Evolutionary conservation across 306 rosid genomes (phyloP).

Genomic region (Cucumis melo): DNA sequence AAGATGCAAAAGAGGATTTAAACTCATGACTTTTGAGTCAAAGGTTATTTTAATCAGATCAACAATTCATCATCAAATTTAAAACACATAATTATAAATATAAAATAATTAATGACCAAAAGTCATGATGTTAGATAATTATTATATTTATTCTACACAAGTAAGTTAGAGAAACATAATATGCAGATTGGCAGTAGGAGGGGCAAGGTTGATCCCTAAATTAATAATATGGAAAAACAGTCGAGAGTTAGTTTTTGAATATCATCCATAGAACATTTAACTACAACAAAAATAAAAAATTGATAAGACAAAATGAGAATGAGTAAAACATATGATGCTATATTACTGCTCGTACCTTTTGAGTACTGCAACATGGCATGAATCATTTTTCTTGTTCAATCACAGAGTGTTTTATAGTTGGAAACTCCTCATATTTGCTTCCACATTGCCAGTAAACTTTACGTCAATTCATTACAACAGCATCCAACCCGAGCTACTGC

Average conservation of each 20-base stretch:
- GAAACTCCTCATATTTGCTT: not conserved
- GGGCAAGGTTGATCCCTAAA: not conserved
- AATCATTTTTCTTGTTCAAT: not conserved
- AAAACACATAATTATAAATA: no score
- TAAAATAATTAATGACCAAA: no score
- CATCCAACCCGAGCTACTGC: conserved; percentile 4
- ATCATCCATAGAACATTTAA: not conserved
- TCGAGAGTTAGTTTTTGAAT: not conserved
- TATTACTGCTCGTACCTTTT: not conserved
- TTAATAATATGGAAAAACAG: not conserved
- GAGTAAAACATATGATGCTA: no score
- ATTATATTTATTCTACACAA: not conserved
- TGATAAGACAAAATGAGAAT: not conserved
- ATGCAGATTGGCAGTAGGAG: not conserved
- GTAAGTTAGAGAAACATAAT: not conserved
- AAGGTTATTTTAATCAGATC: no score
- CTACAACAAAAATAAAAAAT: not conserved
- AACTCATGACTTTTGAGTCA: no score
- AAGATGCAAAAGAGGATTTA: no score
- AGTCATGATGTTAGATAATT: not conserved
- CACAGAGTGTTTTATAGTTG: not conserved
- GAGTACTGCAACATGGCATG: not conserved
- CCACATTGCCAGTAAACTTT: not conserved
- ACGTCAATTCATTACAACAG: not conserved
- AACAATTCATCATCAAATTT: no score